Percentiles rank a stretch among this genome's conserved stretches.
Conservation (phyloP, 2,329 filamentous ascomycete genomes). For the Aspergillus arachidicola region DNA sequence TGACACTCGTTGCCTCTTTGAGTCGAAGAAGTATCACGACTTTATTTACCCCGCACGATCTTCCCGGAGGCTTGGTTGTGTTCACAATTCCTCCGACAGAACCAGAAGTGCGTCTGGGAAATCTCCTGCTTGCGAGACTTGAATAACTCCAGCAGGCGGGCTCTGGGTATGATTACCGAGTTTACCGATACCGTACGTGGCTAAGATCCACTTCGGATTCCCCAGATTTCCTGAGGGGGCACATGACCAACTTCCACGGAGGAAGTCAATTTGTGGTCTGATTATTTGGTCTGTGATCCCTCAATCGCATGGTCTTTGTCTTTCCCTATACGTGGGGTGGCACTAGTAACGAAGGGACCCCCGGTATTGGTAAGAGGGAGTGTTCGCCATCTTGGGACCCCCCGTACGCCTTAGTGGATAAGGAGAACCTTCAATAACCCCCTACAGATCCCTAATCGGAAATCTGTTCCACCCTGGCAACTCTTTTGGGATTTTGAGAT, state of each 20-base stretch:
- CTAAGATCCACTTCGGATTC: neutral
- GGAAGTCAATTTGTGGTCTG: constrained; percentile 1
- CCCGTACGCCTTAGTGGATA: neutral
- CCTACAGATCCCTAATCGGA: neutral
- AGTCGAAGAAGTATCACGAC: neutral
- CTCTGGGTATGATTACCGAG: neutral
- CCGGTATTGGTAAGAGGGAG: neutral
- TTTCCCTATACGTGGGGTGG: neutral
- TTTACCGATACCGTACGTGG: neutral
- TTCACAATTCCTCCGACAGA: constrained; percentile 1
- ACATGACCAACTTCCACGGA: neutral
- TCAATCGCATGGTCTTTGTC: neutral
- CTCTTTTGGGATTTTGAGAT: neutral
- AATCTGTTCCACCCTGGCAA: neutral
- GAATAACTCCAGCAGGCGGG: too few species aligned
- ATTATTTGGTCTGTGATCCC: neutral
- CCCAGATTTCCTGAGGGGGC: neutral
- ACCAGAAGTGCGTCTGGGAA: neutral
- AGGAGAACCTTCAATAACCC: too few species aligned
- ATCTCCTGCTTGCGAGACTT: neutral
- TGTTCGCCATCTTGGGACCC: neutral
- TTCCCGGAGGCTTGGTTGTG: constrained; percentile 3
- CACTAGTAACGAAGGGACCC: neutral
- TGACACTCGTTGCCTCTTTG: neutral
- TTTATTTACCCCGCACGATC: constrained; percentile 5